A percentile compares a stretch with the other conserved stretches of the same genome.
These are phyloP conservation scores for Hanseniaspora taiwanica DNA, from an alignment of 805 yeast genomes.

Conservation along the genomic window DNA sequence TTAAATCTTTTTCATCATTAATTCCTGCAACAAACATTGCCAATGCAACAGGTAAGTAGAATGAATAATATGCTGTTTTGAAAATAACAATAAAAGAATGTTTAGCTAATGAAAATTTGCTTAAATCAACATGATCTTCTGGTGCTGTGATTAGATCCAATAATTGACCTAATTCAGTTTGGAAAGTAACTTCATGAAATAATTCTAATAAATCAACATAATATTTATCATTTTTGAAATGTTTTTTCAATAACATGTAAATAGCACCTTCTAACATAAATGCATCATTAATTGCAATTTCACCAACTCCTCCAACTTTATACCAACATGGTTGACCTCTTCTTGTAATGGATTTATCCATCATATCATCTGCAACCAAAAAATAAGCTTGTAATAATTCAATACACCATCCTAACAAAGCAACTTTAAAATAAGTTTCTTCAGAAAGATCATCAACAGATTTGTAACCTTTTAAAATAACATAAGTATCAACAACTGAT, in stretches of 20 bases:
- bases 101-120: conserved; percentile 74
- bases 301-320: conserved; percentile 62
- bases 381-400: conserved; percentile 93
- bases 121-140: conserved; percentile 82
- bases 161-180: conserved; percentile 94
- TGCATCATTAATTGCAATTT: conserved; percentile 93
- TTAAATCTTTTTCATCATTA: conserved; percentile 54
- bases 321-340: conserved; percentile 99
- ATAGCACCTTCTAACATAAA: conserved; percentile 95
- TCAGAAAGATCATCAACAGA: conserved; percentile 43
- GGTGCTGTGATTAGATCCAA: conserved; percentile 95
- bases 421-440: conserved; percentile 70
- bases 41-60: conserved; percentile 92
- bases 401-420: conserved; percentile 88
- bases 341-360: conserved; percentile 93
- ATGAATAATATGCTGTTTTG: conserved; percentile 96
- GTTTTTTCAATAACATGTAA: conserved; percentile 75
- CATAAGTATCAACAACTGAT: conserved; percentile 88
- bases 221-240: conserved; percentile 70
- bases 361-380: conserved; percentile 95
- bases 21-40: conserved; percentile 91
- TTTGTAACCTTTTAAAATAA: conserved; percentile 53
- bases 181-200: conserved; percentile 95
- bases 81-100: conserved; percentile 91
- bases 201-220: conserved; percentile 84